These are phyloP conservation scores for Ogataea minuta DNA, from an alignment of 805 yeast species.

Conservation along the genomic window DNA sequence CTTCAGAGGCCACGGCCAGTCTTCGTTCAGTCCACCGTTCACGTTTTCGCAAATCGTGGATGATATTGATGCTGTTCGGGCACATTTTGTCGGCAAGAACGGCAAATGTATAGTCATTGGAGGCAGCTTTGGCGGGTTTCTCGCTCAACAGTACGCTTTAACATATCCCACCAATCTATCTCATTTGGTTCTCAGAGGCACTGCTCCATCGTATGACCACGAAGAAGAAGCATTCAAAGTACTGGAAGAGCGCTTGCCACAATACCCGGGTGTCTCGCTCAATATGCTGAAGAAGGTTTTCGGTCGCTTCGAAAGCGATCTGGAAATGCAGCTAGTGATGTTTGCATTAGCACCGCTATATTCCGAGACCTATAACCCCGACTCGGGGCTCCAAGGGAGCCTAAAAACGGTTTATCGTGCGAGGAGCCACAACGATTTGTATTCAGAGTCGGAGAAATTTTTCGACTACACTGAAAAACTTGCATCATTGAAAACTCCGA, in stretches of 20 bases:
- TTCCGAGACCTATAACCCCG: constrained; percentile 23
- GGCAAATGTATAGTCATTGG: constrained; percentile 23
- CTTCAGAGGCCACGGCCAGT: constrained; percentile 26
- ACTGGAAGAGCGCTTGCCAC: constrained; percentile 13
- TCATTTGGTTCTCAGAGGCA: constrained; percentile 23
- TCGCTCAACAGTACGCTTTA: constrained; percentile 28
- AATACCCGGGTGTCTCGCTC: constrained; percentile 21
- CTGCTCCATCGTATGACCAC: constrained; percentile 27
- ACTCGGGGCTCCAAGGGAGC: constrained; percentile 16
- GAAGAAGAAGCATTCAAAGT: constrained; percentile 21
- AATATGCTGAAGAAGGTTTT: constrained; percentile 25
- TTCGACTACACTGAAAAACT: constrained; percentile 22
- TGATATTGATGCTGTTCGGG: constrained; percentile 23
- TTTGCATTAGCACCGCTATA: constrained; percentile 27
- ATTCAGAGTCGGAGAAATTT: constrained; percentile 26
- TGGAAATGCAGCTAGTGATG: constrained; percentile 26
- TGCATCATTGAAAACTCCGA: constrained; percentile 15
- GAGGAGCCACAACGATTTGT: constrained; percentile 23
- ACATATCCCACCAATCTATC: constrained; percentile 20
- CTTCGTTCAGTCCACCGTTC: constrained; percentile 24
- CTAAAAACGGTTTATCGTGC: constrained; percentile 21
- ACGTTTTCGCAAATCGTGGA: constrained; percentile 25
- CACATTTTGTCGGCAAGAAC: constrained; percentile 13
- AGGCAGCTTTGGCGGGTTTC: constrained; percentile 28
- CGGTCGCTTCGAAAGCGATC: constrained; percentile 24